phyloP scores from a whole-genome alignment of 345 rosid genomes.

The Cardiospermum halicacabum region DNA sequence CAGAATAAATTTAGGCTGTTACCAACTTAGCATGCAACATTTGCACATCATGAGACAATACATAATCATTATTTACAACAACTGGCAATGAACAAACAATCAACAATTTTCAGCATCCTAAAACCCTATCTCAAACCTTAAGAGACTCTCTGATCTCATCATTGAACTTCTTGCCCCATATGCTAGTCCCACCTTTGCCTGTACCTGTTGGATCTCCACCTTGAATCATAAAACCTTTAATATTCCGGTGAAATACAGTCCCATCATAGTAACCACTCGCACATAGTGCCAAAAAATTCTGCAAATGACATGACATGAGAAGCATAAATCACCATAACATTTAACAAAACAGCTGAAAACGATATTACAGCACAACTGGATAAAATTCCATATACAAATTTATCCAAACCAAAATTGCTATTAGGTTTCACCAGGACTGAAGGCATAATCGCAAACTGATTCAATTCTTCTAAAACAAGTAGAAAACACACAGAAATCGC shows the following conservation, averaged over 20 bases:
- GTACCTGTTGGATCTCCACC: conserved; percentile 98
- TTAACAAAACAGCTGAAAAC: not conserved
- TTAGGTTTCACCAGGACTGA: not conserved
- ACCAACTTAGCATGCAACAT: not conserved
- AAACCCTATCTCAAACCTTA: conserved; percentile 50
- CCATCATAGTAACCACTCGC: conserved; percentile 92
- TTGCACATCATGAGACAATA: not conserved
- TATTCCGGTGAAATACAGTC: conserved; percentile 84
- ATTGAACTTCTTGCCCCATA: conserved; percentile 98
- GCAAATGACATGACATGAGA: conserved; percentile 20
- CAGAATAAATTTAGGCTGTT: not conserved
- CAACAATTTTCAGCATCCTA: not conserved
- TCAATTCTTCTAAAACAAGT: not conserved
- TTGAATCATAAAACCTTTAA: conserved; percentile 98
- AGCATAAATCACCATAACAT: not conserved
- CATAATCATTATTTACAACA: not conserved
- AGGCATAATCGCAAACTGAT: not conserved
- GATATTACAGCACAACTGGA: not conserved
- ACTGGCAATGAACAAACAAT: not conserved
- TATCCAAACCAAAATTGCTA: not conserved
- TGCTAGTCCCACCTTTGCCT: conserved; percentile 96
- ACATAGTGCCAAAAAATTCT: conserved; percentile 95
- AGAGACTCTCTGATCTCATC: conserved; percentile 97
- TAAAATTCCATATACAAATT: not conserved
- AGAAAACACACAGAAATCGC: not conserved